Percentiles rank a stretch among this genome's conserved stretches.
Conservation (phyloP, 2,329 filamentous ascomycete species). For the Calonectria hawksworthii region DNA sequence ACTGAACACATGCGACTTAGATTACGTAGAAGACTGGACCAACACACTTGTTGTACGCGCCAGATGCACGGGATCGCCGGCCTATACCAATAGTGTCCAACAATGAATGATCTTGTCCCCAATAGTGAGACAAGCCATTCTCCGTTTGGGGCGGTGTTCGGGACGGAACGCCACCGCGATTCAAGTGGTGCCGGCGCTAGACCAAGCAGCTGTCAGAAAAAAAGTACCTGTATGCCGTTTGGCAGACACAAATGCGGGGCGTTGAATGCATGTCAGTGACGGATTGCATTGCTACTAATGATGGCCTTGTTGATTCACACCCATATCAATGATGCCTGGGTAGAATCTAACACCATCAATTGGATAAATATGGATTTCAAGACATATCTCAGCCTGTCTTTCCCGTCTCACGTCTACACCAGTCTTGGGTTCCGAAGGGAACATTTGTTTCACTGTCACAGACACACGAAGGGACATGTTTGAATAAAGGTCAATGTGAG, state of each 20-base stretch:
- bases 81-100: background rate
- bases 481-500: background rate
- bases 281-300: background rate
- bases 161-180: background rate
- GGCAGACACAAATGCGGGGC: background rate
- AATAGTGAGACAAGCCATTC: background rate
- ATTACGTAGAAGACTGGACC: background rate
- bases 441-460: background rate
- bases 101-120: background rate
- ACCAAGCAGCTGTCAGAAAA: background rate
- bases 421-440: background rate
- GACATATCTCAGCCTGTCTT: background rate
- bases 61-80: background rate
- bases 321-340: background rate
- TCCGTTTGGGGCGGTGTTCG: background rate
- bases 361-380: background rate
- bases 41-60: background rate
- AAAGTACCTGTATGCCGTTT: background rate
- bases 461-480: background rate
- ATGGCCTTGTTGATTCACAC: background rate
- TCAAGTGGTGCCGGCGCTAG: background rate
- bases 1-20: background rate
- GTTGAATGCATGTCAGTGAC: background rate
- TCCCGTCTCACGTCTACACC: background rate
- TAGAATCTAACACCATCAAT: background rate